These are phyloP conservation scores for Casuarina glauca DNA, from an alignment of 306 rosid species.

Conservation along the genomic window DNA sequence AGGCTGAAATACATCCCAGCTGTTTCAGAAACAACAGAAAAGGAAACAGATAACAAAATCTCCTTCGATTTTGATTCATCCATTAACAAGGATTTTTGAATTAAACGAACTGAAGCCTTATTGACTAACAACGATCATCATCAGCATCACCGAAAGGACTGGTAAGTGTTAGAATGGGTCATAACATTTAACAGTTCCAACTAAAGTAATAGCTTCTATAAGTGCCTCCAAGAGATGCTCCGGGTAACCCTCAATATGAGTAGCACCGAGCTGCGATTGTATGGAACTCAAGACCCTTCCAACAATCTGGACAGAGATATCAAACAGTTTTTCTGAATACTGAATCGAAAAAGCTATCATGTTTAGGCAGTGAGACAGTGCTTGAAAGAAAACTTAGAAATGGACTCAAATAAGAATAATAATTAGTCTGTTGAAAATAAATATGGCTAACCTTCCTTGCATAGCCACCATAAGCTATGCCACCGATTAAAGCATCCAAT, in stretches of 20 bases:
- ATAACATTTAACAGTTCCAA: constrained; percentile 62
- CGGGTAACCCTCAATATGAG: constrained; percentile 59
- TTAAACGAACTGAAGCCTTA: background rate
- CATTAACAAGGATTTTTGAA: background rate
- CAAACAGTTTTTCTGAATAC: background rate
- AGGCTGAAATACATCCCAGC: too few species aligned
- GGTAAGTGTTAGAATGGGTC: constrained; percentile 15
- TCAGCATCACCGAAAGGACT: background rate
- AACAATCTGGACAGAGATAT: constrained; percentile 55
- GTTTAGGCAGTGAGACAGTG: background rate
- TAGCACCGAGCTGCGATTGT: constrained; percentile 51
- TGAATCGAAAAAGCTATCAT: background rate
- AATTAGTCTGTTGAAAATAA: background rate
- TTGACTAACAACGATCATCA: too few species aligned
- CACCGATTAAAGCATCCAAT: constrained; percentile 50
- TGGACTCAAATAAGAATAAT: background rate
- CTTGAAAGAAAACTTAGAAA: constrained; percentile 10
- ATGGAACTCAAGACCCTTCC: constrained; percentile 75
- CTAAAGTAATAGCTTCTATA: constrained; percentile 72
- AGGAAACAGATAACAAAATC: background rate
- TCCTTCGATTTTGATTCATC: too few species aligned
- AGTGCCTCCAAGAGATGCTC: constrained; percentile 69
- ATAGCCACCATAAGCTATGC: constrained; percentile 91
- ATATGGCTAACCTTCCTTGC: constrained; percentile 72
- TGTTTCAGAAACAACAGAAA: background rate